These are phyloP conservation scores for Echria macrotheca DNA, from an alignment of 495 filamentous ascomycete genomes.

Conservation along the genomic window DNA sequence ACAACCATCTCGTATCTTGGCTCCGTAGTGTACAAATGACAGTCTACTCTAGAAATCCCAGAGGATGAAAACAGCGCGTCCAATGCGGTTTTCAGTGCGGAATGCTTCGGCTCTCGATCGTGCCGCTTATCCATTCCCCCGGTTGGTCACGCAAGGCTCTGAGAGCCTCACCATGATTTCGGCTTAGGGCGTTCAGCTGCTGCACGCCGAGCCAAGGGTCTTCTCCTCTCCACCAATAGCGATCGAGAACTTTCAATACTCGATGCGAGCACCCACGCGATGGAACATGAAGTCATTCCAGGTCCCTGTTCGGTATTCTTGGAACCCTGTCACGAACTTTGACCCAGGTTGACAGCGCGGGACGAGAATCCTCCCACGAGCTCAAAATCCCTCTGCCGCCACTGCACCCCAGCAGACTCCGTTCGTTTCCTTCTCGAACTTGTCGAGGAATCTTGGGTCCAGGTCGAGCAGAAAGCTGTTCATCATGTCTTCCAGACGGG, in stretches of 20 bases:
- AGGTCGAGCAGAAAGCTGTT: not conserved
- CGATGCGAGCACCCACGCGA: not conserved
- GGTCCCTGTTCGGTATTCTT: not conserved
- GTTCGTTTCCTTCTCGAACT: not conserved
- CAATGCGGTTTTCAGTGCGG: too few relatives aligned
- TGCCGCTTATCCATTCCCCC: too few relatives aligned
- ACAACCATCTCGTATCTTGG: too few relatives aligned
- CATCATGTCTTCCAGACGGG: not conserved
- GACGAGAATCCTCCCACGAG: not conserved
- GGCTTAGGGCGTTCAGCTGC: constrained; percentile 10
- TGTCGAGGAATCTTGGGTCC: too few relatives aligned
- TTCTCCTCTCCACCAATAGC: not conserved
- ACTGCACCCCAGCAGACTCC: too few relatives aligned
- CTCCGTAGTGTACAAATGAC: too few relatives aligned
- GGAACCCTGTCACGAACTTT: too few relatives aligned
- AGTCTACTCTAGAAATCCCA: too few relatives aligned
- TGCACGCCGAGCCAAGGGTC: constrained; percentile 5
- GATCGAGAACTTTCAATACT: constrained; percentile 5
- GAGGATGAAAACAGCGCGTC: too few relatives aligned
- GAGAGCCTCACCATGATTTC: not conserved
- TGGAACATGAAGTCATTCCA: not conserved
- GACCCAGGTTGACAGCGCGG: too few relatives aligned
- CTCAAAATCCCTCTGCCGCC: not conserved
- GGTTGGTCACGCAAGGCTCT: too few relatives aligned
- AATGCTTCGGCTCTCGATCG: too few relatives aligned